These are phyloP conservation scores for Auxenochlorella pyrenoidosa DNA, from an alignment of 139 green algal genomes.

Conservation along the genomic window DNA sequence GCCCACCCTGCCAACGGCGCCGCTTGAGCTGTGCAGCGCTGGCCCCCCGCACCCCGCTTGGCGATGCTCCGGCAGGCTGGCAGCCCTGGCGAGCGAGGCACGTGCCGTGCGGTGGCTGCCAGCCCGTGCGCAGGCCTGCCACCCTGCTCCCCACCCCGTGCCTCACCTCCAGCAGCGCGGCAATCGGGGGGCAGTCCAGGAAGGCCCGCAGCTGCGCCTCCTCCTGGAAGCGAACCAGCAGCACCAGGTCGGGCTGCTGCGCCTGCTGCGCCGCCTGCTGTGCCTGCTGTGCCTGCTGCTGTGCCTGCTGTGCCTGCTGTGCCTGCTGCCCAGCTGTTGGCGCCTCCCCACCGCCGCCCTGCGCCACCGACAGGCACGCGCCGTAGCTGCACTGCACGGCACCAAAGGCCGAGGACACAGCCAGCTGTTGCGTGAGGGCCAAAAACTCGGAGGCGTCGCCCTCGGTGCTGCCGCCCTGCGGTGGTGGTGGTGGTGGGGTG, in stretches of 20 bases:
- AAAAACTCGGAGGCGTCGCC: conserved; percentile 39
- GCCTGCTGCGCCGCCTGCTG: background rate
- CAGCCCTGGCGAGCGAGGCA: too few species aligned
- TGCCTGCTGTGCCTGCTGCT: background rate
- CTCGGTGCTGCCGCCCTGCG: background rate
- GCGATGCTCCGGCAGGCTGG: too few species aligned
- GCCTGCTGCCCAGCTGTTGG: background rate
- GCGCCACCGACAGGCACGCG: conserved; percentile 12
- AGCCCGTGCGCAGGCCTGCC: too few species aligned
- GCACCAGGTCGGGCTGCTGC: conserved; percentile 27
- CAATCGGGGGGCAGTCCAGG: conserved; percentile 34
- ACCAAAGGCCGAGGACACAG: conserved; percentile 36
- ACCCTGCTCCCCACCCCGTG: background rate
- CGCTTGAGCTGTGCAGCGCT: too few species aligned
- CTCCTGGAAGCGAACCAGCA: conserved; percentile 34
- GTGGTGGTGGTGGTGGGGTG: too few species aligned
- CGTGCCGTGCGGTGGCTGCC: too few species aligned
- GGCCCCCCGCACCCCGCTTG: too few species aligned
- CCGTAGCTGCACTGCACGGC: conserved; percentile 43
- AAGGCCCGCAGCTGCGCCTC: conserved; percentile 34
- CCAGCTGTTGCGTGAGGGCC: conserved; percentile 35
- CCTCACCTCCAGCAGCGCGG: conserved; percentile 35
- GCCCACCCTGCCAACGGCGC: too few species aligned
- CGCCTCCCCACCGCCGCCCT: background rate
- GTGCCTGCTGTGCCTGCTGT: background rate